A percentile compares a stretch with the other conserved stretches of the same genome.
Evolutionary conservation across 169 alveolate species (phyloP).

Genomic region (Cytauxzoon felis): DNA sequence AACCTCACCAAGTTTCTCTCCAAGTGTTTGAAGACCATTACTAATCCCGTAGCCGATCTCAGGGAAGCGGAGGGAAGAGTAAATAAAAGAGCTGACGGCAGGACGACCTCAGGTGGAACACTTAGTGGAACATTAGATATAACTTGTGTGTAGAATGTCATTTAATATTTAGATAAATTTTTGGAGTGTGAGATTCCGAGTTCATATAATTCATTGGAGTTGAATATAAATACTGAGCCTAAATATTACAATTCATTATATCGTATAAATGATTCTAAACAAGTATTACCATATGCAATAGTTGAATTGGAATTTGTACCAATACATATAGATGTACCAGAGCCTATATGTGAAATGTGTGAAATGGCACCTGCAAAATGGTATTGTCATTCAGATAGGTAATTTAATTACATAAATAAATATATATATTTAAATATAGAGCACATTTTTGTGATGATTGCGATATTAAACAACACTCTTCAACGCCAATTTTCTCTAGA

Average conservation of each 20-base stretch:
- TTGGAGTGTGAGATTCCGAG: conserved; percentile 33
- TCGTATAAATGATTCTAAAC: conserved; percentile 68
- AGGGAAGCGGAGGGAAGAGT: no score
- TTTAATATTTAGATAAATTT: conserved; percentile 24
- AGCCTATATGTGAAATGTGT: conserved; percentile 81
- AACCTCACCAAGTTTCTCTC: no score
- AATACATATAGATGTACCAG: conserved; percentile 74
- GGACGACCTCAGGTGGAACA: no score
- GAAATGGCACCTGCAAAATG: conserved; percentile 68
- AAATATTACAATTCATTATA: conserved; percentile 51
- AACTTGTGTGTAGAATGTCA: no score
- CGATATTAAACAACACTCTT: conserved; percentile 79
- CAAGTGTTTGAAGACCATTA: no score
- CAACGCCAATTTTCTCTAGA: conserved; percentile 76
- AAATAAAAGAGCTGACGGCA: no score
- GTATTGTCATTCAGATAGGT: conserved; percentile 79
- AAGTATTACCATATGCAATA: conserved; percentile 66
- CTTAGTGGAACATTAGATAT: no score
- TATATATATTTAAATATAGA: neutral
- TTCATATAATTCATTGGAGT: conserved; percentile 43
- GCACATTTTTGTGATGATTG: conserved; percentile 85
- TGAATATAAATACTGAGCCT: conserved; percentile 22
- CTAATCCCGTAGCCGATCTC: no score
- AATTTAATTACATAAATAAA: neutral
- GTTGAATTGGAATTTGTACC: conserved; percentile 77